A percentile compares a stretch with the other conserved stretches of the same genome.
These are phyloP conservation scores for Pinus taeda DNA, from an alignment of 75 land plant genomes.

Conservation along the genomic window DNA sequence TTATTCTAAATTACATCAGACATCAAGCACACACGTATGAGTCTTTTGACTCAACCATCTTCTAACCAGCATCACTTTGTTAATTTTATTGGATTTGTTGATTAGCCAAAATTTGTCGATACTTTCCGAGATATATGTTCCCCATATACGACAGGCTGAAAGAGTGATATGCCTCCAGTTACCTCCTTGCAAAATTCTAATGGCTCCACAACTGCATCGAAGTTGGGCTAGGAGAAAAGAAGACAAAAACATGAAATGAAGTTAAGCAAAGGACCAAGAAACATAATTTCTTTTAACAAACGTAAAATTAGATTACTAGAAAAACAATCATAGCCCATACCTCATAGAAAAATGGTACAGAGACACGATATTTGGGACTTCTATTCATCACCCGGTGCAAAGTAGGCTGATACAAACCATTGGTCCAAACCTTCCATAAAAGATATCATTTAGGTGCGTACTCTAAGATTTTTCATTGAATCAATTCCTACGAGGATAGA, in stretches of 20 bases:
- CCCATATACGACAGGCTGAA: slow-evolving; percentile 53
- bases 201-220: slow-evolving; percentile 61
- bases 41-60: too few relatives aligned
- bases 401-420: slow-evolving; percentile 87
- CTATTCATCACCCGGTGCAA: slow-evolving; percentile 88
- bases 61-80: too few relatives aligned
- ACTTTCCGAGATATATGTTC: slow-evolving; percentile 61
- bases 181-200: slow-evolving; percentile 44
- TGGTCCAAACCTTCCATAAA: slow-evolving; percentile 66
- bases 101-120: slow-evolving; percentile 24
- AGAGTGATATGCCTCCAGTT: slow-evolving; percentile 37
- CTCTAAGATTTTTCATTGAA: slow-evolving; percentile 2
- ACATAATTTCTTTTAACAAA: not conserved
- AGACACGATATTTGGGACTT: slow-evolving; percentile 67
- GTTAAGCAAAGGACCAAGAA: not conserved
- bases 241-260: not conserved
- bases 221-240: slow-evolving; percentile 48
- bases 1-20: too few relatives aligned
- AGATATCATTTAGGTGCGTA: not conserved
- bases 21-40: too few relatives aligned
- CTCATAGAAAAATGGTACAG: slow-evolving; percentile 92
- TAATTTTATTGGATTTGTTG: not conserved
- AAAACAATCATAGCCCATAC: slow-evolving; percentile 28
- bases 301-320: not conserved
- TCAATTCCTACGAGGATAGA: not conserved